These are phyloP conservation scores for Pleurotus giganteus DNA, from an alignment of 768 basidiomycete genomes.

Conservation along the genomic window DNA sequence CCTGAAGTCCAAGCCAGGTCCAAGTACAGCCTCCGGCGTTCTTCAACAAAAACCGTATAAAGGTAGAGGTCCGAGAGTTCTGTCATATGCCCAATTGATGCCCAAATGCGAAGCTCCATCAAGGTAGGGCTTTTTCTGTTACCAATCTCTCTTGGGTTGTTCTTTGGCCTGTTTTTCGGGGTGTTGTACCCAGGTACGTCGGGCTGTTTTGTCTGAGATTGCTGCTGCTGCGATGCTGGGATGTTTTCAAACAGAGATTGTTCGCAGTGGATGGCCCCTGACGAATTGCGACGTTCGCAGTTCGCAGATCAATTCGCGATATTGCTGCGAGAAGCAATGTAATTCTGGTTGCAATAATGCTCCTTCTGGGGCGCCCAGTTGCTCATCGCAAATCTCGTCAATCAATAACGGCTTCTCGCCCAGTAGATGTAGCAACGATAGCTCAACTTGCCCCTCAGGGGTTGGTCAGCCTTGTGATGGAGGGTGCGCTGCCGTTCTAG, in stretches of 20 bases:
- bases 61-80: too few relatives aligned
- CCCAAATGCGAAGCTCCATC: not conserved
- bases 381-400: slow-evolving; percentile 11
- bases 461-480: slow-evolving; percentile 14
- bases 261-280: slow-evolving; percentile 18
- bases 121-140: slow-evolving; percentile 1
- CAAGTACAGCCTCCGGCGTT: too few relatives aligned
- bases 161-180: slow-evolving; percentile 19
- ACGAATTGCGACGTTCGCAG: slow-evolving; percentile 16
- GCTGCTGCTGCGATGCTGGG: not conserved
- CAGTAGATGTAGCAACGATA: slow-evolving; percentile 10
- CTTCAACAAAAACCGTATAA: too few relatives aligned
- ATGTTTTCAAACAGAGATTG: slow-evolving; percentile 14
- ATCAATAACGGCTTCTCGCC: slow-evolving; percentile 14
- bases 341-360: slow-evolving; percentile 6
- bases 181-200: slow-evolving; percentile 16
- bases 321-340: slow-evolving; percentile 17
- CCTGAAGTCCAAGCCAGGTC: too few relatives aligned
- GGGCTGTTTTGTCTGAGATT: not conserved
- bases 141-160: slow-evolving; percentile 12
- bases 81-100: too few relatives aligned
- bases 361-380: slow-evolving; percentile 10
- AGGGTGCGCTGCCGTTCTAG: slow-evolving; percentile 10
- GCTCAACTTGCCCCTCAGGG: slow-evolving; percentile 12
- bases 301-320: slow-evolving; percentile 12